phyloP scores from a whole-genome alignment of 179 eudicot species.

The Silene noctiflora region DNA sequence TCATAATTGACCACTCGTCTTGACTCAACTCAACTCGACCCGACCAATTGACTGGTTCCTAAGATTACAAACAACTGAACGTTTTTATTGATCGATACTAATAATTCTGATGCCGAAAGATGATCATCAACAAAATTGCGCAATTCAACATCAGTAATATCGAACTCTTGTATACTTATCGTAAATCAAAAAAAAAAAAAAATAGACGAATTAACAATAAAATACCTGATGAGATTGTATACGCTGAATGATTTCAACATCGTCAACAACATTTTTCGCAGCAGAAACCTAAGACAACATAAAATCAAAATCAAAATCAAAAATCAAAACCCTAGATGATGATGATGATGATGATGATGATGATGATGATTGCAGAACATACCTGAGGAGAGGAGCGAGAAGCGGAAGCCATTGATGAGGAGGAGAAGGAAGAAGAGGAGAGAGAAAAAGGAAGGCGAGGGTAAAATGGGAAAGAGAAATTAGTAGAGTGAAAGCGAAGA shows the following conservation, averaged over 20 bases:
- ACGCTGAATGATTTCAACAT: conserved; percentile 23
- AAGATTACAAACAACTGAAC: no score
- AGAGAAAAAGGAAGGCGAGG: neutral
- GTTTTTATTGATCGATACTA: no score
- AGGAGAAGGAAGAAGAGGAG: neutral
- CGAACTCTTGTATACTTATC: neutral
- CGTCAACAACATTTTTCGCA: conserved; percentile 19
- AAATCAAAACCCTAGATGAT: neutral
- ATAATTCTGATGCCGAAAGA: no score
- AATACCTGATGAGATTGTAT: conserved; percentile 37
- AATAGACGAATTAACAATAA: neutral
- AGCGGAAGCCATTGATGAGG: neutral
- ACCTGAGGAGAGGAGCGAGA: conserved; percentile 18
- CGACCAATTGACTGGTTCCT: no score
- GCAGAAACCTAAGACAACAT: conserved; percentile 14
- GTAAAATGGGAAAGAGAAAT: no score
- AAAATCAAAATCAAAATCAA: neutral
- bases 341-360: neutral
- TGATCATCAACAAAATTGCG: neutral
- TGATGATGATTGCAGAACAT: neutral
- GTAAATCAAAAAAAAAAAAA: no score
- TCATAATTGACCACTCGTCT: no score
- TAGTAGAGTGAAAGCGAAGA: neutral
- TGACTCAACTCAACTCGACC: no score
- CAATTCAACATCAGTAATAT: neutral